Evolutionary conservation across 768 basidiomycete species (phyloP).

Genomic region (Naganishia randhawae): DNA sequence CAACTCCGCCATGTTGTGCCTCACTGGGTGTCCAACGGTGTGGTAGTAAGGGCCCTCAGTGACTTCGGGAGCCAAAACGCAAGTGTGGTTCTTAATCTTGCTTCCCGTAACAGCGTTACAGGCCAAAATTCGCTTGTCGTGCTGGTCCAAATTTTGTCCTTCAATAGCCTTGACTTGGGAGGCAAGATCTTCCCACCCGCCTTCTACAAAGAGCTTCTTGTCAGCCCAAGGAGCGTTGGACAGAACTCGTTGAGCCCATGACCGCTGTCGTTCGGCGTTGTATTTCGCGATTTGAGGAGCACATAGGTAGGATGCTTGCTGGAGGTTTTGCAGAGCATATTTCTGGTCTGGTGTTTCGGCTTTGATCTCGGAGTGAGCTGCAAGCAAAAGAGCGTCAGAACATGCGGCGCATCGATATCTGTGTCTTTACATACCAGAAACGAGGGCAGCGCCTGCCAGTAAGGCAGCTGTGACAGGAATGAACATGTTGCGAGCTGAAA

Average conservation of each 20-base stretch:
- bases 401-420: not conserved
- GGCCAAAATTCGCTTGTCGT: constrained; percentile 30
- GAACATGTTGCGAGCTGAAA: constrained; percentile 6
- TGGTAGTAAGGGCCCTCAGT: constrained; percentile 42
- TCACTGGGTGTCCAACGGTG: constrained; percentile 45
- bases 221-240: constrained; percentile 32
- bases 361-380: constrained; percentile 29
- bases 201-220: constrained; percentile 42
- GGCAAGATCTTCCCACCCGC: constrained; percentile 39
- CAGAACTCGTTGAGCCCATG: constrained; percentile 32
- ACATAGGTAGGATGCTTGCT: constrained; percentile 41
- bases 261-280: constrained; percentile 30
- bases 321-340: constrained; percentile 31
- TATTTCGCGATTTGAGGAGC: constrained; percentile 40
- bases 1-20: constrained; percentile 49
- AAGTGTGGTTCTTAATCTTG: constrained; percentile 45
- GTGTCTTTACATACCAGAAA: constrained; percentile 20
- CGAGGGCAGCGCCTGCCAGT: constrained; percentile 17
- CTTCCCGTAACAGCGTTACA: constrained; percentile 36
- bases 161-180: constrained; percentile 23
- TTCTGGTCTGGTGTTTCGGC: constrained; percentile 37
- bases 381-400: not conserved
- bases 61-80: constrained; percentile 35
- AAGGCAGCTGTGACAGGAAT: constrained; percentile 17
- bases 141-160: constrained; percentile 20